Percentiles rank a stretch among this genome's conserved stretches.
Evolutionary conservation across 768 basidiomycete genomes (phyloP).

Genomic region (Clavaria fumosa): DNA sequence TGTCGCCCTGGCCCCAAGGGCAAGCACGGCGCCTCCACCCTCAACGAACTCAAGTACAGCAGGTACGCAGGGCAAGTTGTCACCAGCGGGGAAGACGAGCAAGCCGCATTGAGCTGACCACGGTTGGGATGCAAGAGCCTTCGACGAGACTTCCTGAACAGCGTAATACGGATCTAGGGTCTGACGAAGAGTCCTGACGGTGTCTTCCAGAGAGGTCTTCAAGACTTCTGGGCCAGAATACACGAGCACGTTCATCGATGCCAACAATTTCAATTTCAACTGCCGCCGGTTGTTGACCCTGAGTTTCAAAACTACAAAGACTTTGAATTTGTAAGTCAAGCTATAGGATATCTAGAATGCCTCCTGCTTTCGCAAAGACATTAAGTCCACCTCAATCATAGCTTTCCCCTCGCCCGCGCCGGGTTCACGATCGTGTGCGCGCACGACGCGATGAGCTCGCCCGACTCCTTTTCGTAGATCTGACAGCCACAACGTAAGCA

Average conservation of each 20-base stretch:
- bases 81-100: conserved; percentile 59
- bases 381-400: too few relatives aligned
- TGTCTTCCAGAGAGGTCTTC: conserved; percentile 26
- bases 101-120: conserved; percentile 68
- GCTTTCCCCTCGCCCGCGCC: too few relatives aligned
- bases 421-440: too few relatives aligned
- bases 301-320: too few relatives aligned
- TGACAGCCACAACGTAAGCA: too few relatives aligned
- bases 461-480: too few relatives aligned
- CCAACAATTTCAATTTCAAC: too few relatives aligned
- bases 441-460: too few relatives aligned
- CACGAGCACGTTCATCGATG: conserved; percentile 76
- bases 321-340: too few relatives aligned
- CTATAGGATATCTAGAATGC: too few relatives aligned
- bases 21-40: conserved; percentile 55
- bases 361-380: too few relatives aligned
- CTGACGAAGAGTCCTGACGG: conserved; percentile 32
- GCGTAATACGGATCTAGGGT: conserved; percentile 63
- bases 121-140: conserved; percentile 47
- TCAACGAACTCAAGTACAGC: conserved; percentile 46
- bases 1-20: conserved; percentile 41
- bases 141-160: conserved; percentile 49
- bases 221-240: conserved; percentile 50
- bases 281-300: too few relatives aligned
- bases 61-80: conserved; percentile 25